Evolutionary conservation across 768 basidiomycete species (phyloP).

Genomic region (Lactarius evosmus): DNA sequence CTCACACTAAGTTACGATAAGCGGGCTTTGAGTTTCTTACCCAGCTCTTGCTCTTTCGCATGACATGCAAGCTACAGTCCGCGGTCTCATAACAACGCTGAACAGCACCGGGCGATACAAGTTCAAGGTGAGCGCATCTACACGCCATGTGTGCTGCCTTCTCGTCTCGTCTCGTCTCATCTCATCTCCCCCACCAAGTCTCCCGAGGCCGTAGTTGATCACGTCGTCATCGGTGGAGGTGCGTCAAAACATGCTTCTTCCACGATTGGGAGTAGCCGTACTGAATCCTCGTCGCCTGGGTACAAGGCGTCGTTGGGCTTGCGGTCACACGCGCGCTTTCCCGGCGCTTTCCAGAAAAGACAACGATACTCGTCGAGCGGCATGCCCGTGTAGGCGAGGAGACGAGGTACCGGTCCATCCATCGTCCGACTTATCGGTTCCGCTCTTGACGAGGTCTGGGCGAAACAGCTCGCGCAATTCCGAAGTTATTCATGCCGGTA

Average conservation of each 20-base stretch:
- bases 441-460: conserved; percentile 7
- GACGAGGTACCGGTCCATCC: conserved; percentile 54
- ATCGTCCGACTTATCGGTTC: neutral
- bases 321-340: conserved; percentile 78
- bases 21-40: neutral
- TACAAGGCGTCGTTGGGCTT: conserved; percentile 77
- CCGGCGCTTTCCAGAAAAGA: conserved; percentile 57
- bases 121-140: conserved; percentile 50
- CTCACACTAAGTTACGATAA: neutral
- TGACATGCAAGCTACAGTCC: conserved; percentile 8
- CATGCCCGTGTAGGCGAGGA: conserved; percentile 76
- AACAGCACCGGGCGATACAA: conserved; percentile 57
- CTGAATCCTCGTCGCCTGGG: neutral
- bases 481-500: conserved; percentile 91
- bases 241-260: conserved; percentile 18
- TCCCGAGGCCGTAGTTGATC: conserved; percentile 75
- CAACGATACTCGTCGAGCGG: conserved; percentile 80
- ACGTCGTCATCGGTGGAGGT: conserved; percentile 89
- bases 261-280: neutral
- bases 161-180: conserved; percentile 3
- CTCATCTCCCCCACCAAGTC: conserved; percentile 36
- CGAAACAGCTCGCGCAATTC: conserved; percentile 79
- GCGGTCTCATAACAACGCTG: conserved; percentile 49
- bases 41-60: neutral
- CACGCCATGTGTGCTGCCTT: neutral